Evolutionary conservation across 164 flowering plant species (phyloP).

Genomic region (Santalum album): DNA sequence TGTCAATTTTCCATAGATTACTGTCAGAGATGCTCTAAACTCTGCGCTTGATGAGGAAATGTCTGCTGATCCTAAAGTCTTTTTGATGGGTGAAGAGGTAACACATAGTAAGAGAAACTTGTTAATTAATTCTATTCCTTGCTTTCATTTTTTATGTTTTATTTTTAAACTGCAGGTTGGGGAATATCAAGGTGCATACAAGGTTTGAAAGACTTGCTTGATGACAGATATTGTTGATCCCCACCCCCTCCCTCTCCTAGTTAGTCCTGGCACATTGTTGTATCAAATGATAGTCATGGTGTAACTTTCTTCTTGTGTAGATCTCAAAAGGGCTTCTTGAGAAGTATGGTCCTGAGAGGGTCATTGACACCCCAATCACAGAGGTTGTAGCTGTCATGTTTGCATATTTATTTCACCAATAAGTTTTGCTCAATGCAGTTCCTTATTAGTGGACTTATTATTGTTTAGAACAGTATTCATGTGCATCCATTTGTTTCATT

Average conservation of each 20-base stretch:
- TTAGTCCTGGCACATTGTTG: background rate
- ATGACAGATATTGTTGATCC: background rate
- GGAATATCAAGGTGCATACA: conserved; percentile 98
- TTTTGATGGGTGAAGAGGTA: conserved; percentile 92
- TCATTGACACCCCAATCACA: conserved; percentile 92
- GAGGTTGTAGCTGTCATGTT: conserved; percentile 42
- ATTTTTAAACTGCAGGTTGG: conserved; percentile 61
- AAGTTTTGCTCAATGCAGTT: background rate
- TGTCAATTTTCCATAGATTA: conserved; percentile 27
- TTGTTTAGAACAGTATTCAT: background rate
- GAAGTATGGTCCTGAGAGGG: conserved; percentile 94
- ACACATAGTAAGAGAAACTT: background rate
- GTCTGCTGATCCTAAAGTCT: conserved; percentile 55
- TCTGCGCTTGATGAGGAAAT: conserved; percentile 68
- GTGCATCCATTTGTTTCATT: conserved; percentile 5
- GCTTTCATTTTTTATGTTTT: conserved; percentile 1
- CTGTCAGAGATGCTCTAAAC: conserved; percentile 54
- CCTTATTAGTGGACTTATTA: background rate
- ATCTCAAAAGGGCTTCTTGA: conserved; percentile 84
- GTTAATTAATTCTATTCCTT: background rate
- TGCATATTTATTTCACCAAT: background rate
- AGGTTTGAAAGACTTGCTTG: conserved; percentile 44
- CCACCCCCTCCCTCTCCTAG: background rate
- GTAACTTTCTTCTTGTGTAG: conserved; percentile 24
- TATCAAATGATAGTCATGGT: background rate